Evolutionary conservation across 306 rosid species (phyloP), one percentile per base, ranked within the genome.

Genomic region (Dalbergia cultrata): DNA sequence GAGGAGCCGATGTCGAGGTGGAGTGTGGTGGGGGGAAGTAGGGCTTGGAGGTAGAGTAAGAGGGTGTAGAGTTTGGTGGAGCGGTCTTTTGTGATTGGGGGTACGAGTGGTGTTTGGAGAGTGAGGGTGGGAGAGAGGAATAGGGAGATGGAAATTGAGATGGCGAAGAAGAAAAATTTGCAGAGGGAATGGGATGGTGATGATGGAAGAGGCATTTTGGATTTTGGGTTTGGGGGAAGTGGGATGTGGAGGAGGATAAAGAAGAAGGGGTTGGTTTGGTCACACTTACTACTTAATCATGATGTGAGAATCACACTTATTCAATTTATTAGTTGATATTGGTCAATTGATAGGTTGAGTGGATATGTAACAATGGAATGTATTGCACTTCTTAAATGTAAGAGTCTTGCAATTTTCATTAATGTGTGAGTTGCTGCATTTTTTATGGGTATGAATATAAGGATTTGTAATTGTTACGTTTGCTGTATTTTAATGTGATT

Each of bases 1-100:
- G 84, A 80, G 63, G 87, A 78, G 47, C 85, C 83, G 13, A 88
- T 84, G 70, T 88, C 68, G 34, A 88, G 87, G 61, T 83, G 85
- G 18, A 88, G 63, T 8, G 17, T 72, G 53, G 85, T 45, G 49
- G 81, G 89, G 0, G 62, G 77, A 14, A 47, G 91, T 2, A 84
- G 87, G 57, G 82, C 83, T 80, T 85, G 59, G 11, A 85, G 81
- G 82, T 70, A 68, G 6, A 81, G 54, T 9, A 84, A 67, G 69
- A 88, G 19, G 45, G 81, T 64, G 79, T 80, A 88, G 79, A 83
- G 84, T 16, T 16, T 72, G 63, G 86, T 68, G 13, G 52, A 18
- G 2, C 61, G 49, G 65, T 85, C 87, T 78, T 78, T 88, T 8
- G 62, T 47, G 14, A 88, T 16, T 9, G 91, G 85, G 16, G 91